A percentile compares a stretch with the other conserved stretches of the same genome.
These are phyloP conservation scores for Ceratobasidium sp. DNA, from an alignment of 1,284 basidiomycete species.

Conservation along the genomic window DNA sequence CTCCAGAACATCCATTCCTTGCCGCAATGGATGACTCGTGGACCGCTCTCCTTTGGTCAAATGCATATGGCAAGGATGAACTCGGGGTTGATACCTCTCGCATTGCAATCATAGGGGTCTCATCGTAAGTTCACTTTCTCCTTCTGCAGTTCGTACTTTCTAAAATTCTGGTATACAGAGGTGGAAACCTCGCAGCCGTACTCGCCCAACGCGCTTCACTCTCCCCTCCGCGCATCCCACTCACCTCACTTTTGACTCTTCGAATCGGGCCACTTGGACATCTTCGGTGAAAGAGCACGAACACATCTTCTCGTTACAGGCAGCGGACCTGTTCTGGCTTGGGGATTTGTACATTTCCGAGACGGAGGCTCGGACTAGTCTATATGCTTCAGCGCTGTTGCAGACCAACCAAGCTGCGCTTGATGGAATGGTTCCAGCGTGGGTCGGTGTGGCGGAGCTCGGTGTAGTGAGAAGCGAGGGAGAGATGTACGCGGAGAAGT, in stretches of 20 bases:
- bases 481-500: conserved; percentile 71
- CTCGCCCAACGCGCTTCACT: conserved; percentile 73
- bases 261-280: conserved; percentile 36
- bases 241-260: conserved; percentile 68
- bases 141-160: background rate
- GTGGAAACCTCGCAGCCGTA: conserved; percentile 78
- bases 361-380: conserved; percentile 68
- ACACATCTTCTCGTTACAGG: conserved; percentile 71
- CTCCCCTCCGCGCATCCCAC: conserved; percentile 65
- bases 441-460: conserved; percentile 74
- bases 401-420: conserved; percentile 69
- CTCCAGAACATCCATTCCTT: conserved; percentile 80
- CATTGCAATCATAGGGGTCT: conserved; percentile 10
- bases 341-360: conserved; percentile 75
- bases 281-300: conserved; percentile 72
- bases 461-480: conserved; percentile 80
- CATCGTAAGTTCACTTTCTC: conserved; percentile 6
- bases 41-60: conserved; percentile 74
- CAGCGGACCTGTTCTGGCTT: conserved; percentile 80
- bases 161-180: conserved; percentile 55
- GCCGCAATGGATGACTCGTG: conserved; percentile 79
- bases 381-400: conserved; percentile 77
- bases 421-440: conserved; percentile 67
- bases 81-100: conserved; percentile 58
- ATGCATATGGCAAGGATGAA: conserved; percentile 59